Base-by-base conservation (phyloP, 1,284 basidiomycete genomes). In the Rhizoctonia solani region DNA sequence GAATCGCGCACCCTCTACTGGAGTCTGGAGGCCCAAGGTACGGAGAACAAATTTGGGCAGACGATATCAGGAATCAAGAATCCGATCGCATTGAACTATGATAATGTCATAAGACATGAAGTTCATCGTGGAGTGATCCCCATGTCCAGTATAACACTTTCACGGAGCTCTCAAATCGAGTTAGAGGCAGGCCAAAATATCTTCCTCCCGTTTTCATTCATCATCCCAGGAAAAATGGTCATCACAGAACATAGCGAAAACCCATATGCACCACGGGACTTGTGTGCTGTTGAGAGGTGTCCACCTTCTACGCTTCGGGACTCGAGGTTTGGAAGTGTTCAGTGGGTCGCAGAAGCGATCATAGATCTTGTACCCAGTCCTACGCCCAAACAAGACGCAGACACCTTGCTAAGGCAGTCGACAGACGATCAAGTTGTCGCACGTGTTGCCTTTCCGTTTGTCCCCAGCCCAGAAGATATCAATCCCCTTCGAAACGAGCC, bases 1-100 rank as follows among this genome's bases (percentile, higher is more conserved):
- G 59, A 63, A 34, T 63, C 59, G 32, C 59, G 59, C 5, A 63
- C 59, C 2, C 23, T 63, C 16, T 63, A 41, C 23, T 63, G 59
- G 59, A 53, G 23, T 21, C 49, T 63, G 9, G 59, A 63, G 23
- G 23, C 25, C 14, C 32, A 50, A 23, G 19, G 23, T 29, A 13
- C 39, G 1, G n/a, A n/a, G n/a, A 21, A 25, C 3, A 53, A 53
- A 16, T 16, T 52, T 11, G 47, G 13, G 3, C 46, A 42, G 27
- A 32, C 27, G 25, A 16, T 63, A 9, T 23, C 50, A 27, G 53
- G 29, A n/a, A 19, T 52, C 1, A 63, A 63, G 34, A 9, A 32
- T 4, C 29, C 37, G 1, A 5, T 25, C 16, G 59, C 59, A 5
- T 23, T 25, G 32, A 39, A 52, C 19, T 49, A 53, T 23, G 59